These are phyloP conservation scores for Nemania sp. DNA, from an alignment of 2,329 filamentous ascomycete species.

Conservation along the genomic window DNA sequence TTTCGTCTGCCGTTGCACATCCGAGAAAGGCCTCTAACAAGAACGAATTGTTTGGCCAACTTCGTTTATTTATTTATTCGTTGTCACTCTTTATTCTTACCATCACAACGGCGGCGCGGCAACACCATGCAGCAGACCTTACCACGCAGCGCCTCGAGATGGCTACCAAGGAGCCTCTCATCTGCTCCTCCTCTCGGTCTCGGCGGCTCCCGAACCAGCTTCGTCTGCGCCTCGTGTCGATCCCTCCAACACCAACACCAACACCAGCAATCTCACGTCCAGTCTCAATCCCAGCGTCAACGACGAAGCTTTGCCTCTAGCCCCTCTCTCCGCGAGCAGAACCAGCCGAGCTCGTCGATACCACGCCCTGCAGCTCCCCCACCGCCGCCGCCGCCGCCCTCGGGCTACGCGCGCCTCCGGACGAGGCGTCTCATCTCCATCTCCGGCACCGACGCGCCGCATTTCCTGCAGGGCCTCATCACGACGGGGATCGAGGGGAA, in stretches of 20 bases:
- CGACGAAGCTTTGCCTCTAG: conserved; percentile 29
- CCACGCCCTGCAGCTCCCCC: conserved; percentile 39
- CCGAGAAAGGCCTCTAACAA: neutral
- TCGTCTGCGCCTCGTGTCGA: conserved; percentile 40
- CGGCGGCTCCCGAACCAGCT: conserved; percentile 20
- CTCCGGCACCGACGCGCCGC: conserved; percentile 76
- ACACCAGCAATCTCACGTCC: neutral
- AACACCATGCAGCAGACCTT: conserved; percentile 21
- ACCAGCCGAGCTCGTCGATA: conserved; percentile 25
- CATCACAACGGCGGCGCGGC: neutral
- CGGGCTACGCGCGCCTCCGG: conserved; percentile 62
- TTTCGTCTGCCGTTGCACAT: no score
- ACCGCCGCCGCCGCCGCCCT: conserved; percentile 52
- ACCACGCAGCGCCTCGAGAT: conserved; percentile 22
- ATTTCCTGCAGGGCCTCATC: conserved; percentile 86
- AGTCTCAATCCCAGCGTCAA: conserved; percentile 15
- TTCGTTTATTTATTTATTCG: no score
- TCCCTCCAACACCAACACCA: conserved; percentile 8
- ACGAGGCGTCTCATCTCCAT: conserved; percentile 80
- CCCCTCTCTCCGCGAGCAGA: conserved; percentile 5
- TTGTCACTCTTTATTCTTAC: neutral
- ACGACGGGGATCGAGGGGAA: conserved; percentile 66
- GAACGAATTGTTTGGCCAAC: neutral
- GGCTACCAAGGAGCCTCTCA: conserved; percentile 15
- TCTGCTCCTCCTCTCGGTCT: conserved; percentile 9